Conservation (phyloP, 2,329 filamentous ascomycete genomes). For the Emericellopsis cladophorae region DNA sequence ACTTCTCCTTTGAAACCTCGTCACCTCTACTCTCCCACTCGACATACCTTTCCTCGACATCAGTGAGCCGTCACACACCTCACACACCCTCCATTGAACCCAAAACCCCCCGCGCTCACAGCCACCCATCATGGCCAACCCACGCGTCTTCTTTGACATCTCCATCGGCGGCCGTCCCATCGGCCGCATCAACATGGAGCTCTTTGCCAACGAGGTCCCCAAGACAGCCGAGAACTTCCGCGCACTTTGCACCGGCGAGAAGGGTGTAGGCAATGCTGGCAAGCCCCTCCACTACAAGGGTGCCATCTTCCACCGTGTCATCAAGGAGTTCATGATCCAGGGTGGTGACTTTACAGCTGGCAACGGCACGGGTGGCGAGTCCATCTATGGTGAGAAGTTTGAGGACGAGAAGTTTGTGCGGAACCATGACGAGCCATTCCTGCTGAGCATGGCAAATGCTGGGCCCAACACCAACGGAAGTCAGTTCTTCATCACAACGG, state of each 20-base stretch:
- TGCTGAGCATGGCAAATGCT: conserved; percentile 96
- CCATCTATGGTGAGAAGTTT: conserved; percentile 95
- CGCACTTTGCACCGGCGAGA: conserved; percentile 87
- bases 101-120: too few relatives aligned
- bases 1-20: too few relatives aligned
- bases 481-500: conserved; percentile 96
- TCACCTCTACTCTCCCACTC: too few relatives aligned
- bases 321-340: conserved; percentile 94
- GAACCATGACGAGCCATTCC: conserved; percentile 86
- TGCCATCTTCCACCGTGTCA: conserved; percentile 87
- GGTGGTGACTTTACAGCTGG: conserved; percentile 93
- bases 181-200: conserved; percentile 77
- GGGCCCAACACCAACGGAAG: conserved; percentile 92
- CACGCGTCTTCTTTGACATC: conserved; percentile 89
- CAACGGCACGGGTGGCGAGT: conserved; percentile 92
- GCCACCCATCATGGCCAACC: conserved; percentile 11
- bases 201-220: conserved; percentile 66
- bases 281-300: conserved; percentile 90
- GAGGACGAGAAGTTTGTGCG: conserved; percentile 89
- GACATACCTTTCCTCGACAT: too few relatives aligned
- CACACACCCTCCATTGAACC: too few relatives aligned
- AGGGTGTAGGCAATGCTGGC: conserved; percentile 68
- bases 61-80: too few relatives aligned
- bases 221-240: conserved; percentile 97
- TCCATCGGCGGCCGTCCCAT: conserved; percentile 60